Base-by-base conservation (phyloP, 176 grass and related monocot genomes). In the Cymbopogon citratus region DNA sequence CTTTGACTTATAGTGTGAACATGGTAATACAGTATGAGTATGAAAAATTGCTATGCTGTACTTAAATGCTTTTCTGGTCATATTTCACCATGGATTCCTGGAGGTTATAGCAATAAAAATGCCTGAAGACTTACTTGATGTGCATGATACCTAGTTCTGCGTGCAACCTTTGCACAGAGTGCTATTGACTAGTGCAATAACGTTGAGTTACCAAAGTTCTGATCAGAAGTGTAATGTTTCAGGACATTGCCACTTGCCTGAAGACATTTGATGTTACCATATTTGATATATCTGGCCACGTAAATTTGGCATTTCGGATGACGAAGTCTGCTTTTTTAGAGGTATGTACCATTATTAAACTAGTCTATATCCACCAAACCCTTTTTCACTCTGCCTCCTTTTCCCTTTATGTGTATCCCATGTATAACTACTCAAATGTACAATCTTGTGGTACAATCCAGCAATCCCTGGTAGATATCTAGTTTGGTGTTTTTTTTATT, bases 291-390 rank as follows among this genome's bases (percentile, higher is more conserved):
- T 94, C 95, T 86, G 89, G 89, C 48, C 76, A 88, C 66, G 70
- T 95, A 70, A 98, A 98, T 87, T 77, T 98, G 75, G 72, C 80
- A 63, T 95, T 90, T 83, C 86, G 96, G 38, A 88, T 93, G 80
- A 87, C 80, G 3, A 98, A 67, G 76, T 84, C 88, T 59, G 92
- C 92, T 49, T 90, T 95, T 85, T 3, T 74, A 57, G 96, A 93
- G 96, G 96, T 98, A 89, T 5, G 25, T 88, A 28, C 67, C 23
- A 82, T 49, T 68, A 71, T 68, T 46, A 51, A 90, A 57, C 15
- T 83, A 79, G 14, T 63, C 18, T 72, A 35, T 61, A 49, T 43
- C 28, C 48, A 85, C 27, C 16, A 56, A 3, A 45, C 66, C 26
- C 12, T 84, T 79, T 68, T 44, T 28, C 31, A 27, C 6, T 56